Evolutionary conservation across 495 filamentous ascomycete genomes (phyloP).

Genomic region (Neurospora terricola): DNA sequence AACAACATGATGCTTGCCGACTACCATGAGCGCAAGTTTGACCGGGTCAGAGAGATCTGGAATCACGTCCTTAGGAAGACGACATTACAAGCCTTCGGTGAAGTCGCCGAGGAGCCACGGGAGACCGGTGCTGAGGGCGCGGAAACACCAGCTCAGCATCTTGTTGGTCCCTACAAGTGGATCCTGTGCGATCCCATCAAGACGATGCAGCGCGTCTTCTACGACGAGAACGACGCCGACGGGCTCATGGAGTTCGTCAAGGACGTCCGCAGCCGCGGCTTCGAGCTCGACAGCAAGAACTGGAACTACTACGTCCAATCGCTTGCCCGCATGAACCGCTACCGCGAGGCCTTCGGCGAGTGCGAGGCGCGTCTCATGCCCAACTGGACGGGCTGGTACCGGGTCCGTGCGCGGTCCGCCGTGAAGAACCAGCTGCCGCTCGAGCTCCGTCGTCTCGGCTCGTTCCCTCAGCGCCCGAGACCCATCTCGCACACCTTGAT

Average conservation of each 20-base stretch:
- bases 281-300: conserved; percentile 50
- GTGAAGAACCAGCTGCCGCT: conserved; percentile 21
- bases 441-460: conserved; percentile 24
- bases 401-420: conserved; percentile 10
- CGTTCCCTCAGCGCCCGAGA: conserved; percentile 19
- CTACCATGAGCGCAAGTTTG: conserved; percentile 41
- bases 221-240: conserved; percentile 31
- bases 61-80: conserved; percentile 43
- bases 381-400: conserved; percentile 60
- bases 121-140: background rate
- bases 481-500: conserved; percentile 31
- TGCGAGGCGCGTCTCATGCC: conserved; percentile 70
- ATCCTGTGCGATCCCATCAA: conserved; percentile 45
- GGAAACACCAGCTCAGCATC: background rate
- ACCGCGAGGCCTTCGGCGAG: conserved; percentile 47
- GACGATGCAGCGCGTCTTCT: conserved; percentile 51
- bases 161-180: background rate
- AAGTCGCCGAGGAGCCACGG: background rate
- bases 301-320: conserved; percentile 52
- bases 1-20: conserved; percentile 56
- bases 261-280: conserved; percentile 49
- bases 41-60: conserved; percentile 58
- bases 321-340: conserved; percentile 33
- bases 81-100: conserved; percentile 29
- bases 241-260: conserved; percentile 41